phyloP scores from a whole-genome alignment of 148 eudicot species.

The Talinum fruticosum region DNA sequence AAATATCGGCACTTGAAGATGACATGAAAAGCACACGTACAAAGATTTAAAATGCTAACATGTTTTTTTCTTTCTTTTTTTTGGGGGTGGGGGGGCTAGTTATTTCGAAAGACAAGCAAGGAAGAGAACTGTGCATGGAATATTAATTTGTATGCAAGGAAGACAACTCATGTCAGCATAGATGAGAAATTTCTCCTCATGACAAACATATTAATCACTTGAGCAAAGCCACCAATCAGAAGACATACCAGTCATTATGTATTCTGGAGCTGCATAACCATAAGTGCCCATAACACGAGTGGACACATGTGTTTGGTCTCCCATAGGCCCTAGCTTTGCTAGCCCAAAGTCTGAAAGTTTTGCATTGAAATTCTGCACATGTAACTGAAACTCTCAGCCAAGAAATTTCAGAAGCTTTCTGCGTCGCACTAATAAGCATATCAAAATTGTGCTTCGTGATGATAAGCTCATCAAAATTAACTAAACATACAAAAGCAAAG shows the following conservation, averaged over 20 bases:
- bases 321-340: conserved; percentile 85
- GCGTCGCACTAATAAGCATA: neutral
- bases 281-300: conserved; percentile 96
- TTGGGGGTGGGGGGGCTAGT: too few relatives aligned
- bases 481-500: neutral
- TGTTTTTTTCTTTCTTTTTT: too few relatives aligned
- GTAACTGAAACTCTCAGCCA: conserved; percentile 7
- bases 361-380: conserved; percentile 68
- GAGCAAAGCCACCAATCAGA: neutral
- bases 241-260: conserved; percentile 71
- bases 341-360: conserved; percentile 92
- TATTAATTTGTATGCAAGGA: too few relatives aligned
- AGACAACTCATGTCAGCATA: neutral
- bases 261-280: conserved; percentile 92
- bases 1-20: too few relatives aligned
- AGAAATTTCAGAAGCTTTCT: neutral
- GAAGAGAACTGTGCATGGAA: too few relatives aligned
- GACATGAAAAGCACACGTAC: too few relatives aligned
- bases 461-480: neutral
- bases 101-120: too few relatives aligned
- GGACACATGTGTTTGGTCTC: conserved; percentile 82
- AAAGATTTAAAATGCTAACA: too few relatives aligned
- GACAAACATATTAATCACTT: neutral
- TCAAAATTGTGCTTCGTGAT: neutral
- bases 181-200: neutral